Evolutionary conservation across 78 protist species (phyloP), one percentile per base, ranked within the genome.

Genomic region (Capsaspora owczarzaki): DNA sequence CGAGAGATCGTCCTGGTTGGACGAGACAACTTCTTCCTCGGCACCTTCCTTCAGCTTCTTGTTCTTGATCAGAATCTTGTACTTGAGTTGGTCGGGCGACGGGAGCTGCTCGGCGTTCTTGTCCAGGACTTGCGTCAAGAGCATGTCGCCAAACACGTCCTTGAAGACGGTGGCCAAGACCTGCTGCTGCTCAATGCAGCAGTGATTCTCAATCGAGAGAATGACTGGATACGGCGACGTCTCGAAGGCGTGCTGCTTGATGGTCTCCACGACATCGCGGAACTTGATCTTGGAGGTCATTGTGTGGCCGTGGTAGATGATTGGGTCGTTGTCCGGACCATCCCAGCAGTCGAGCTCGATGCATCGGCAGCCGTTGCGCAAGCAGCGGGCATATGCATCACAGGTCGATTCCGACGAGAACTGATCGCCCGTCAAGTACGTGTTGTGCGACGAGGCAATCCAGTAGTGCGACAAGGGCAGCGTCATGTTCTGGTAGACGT

Each of bases 321-420:
- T 86, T 33, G 95, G 95, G 61, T 88, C 87, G 41, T 82, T 86
- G 41, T 93, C 86, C 41, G 76, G 72, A 6, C 93, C 95, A 71
- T 92, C 95, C 94, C 94, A 94, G 77, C 91, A 90, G 44, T 92
- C 95, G 94, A 90, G 40, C 75, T 89, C 93, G 1, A 89, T 86
- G 80, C 93, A 89, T n/a, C 87, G 82, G 56, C 89, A 86, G 63
- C 90, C 90, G 3, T 53, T 20, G 70, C 77, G 84, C 0, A 90
- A 63, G 42, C 84, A 31, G 0, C 72, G 60, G 0, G 82, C 61
- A 49, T 90, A 90, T 51, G 83, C 85, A 43, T 90, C 93, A 61
- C 68, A 53, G 0, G 89, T 74, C 20, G 94, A 86, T 5, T 44
- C 27, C 37, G 84, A 70, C 42, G 51, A 40, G 0, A 78, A 31